Conservation (phyloP, 768 basidiomycete genomes). For the Calocybe gangraenosa region DNA sequence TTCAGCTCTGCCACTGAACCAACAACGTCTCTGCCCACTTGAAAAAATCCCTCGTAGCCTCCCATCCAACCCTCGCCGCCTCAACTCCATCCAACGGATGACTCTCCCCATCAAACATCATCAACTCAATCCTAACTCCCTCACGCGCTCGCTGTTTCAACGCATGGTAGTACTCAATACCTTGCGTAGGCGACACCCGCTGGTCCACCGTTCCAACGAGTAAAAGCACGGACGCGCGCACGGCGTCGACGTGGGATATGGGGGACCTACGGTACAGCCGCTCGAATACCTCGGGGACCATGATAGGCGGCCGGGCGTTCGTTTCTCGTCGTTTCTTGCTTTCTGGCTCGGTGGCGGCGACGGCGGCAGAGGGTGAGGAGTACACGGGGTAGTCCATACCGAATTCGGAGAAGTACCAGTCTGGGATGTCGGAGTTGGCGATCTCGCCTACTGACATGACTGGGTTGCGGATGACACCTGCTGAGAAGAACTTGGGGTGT, state of each 20-base stretch:
- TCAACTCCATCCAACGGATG: conserved; percentile 67
- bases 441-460: conserved; percentile 61
- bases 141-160: conserved; percentile 39
- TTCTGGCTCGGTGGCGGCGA: conserved; percentile 3
- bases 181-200: conserved; percentile 61
- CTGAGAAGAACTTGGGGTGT: conserved; percentile 57
- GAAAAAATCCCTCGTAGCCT: conserved; percentile 52
- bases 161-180: conserved; percentile 60
- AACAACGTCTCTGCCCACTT: conserved; percentile 11
- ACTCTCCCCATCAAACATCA: conserved; percentile 56
- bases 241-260: conserved; percentile 45
- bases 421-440: conserved; percentile 59
- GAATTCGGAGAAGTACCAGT: conserved; percentile 57
- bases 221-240: conserved; percentile 52
- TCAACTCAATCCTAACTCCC: conserved; percentile 41
- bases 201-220: conserved; percentile 58
- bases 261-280: conserved; percentile 50
- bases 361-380: conserved; percentile 22
- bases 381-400: conserved; percentile 37
- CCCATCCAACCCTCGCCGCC: conserved; percentile 47
- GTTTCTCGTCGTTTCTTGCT: background rate
- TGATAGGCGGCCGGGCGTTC: conserved; percentile 23
- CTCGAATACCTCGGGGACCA: conserved; percentile 42
- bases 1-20: conserved; percentile 13
- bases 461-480: conserved; percentile 63